Conservation (phyloP, 2,329 filamentous ascomycete genomes). For the Diaporthe amygdali region DNA sequence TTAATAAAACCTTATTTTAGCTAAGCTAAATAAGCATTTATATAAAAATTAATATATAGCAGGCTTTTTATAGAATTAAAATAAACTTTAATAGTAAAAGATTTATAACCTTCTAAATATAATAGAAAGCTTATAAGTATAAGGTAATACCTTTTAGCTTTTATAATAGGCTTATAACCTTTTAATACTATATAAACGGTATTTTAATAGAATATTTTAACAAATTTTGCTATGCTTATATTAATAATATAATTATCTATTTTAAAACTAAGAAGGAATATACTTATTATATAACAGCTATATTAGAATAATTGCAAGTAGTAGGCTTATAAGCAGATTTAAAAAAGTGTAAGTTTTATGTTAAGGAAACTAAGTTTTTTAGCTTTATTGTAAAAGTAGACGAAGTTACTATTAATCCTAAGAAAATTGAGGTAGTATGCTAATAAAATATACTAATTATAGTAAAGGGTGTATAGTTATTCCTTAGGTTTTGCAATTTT, state of each 20-base stretch:
- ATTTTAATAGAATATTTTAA: no score
- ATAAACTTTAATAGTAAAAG: no score
- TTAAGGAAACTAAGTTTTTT: not conserved
- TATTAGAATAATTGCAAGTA: no score
- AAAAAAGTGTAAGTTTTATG: not conserved
- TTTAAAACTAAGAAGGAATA: no score
- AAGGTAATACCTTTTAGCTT: slow-evolving; percentile 36
- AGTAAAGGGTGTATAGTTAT: not conserved
- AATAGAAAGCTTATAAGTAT: slow-evolving; percentile 35
- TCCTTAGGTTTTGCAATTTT: not conserved
- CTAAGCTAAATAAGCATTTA: slow-evolving; percentile 19
- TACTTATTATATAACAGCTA: no score
- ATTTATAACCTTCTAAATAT: not conserved
- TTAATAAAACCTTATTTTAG: slow-evolving; percentile 27
- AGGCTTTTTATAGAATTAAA: no score
- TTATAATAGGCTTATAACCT: slow-evolving; percentile 24
- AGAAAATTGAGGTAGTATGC: not conserved
- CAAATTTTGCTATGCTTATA: no score
- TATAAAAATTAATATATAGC: no score
- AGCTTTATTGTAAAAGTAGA: not conserved
- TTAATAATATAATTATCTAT: no score
- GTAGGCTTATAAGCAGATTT: no score
- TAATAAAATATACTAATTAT: not conserved
- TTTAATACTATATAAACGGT: no score
- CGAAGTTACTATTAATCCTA: not conserved